Base-by-base conservation (phyloP, 208 protist genomes). In the Wallacemonas sp. region DNA sequence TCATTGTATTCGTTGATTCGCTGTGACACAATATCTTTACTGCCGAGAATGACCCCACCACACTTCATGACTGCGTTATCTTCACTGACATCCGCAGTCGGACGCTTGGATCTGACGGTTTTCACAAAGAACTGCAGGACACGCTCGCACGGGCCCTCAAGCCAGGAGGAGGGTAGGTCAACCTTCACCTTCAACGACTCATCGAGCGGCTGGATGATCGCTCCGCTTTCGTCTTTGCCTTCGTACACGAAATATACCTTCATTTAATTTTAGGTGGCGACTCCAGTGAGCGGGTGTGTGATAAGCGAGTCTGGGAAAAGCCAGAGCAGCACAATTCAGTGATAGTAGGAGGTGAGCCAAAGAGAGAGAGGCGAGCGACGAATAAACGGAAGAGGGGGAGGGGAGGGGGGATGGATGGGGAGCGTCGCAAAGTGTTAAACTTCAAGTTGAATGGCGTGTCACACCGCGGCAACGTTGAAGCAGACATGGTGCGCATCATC, bases 231-330 rank as follows among this genome's bases (percentile, higher is more conserved):
- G 57, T 87, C 72, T 38, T 75, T 82, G 14, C 86, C 86, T 26
- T 92, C 81, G 64, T 92, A 92, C 34, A 88, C 70, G 33, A 85
- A 83, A 49, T 90, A 92, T 0, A 90, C 82, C 66, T 88, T 92
- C 82, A 92, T 92, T n/a, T 8, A 6, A 21, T n/a, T 21, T 9
- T n/a, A n/a, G 17, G 41, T 1, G 11, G n/a, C n/a, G n/a, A n/a
- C n/a, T n/a, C n/a, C n/a, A n/a, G n/a, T n/a, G n/a, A n/a, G n/a
- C n/a, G n/a, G n/a, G n/a, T n/a, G n/a, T 14, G 36, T 41, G 9
- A 41, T 14, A 41, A 41, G 36, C 14, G 36, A 14, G 14, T 17
- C 47, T 11, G 17, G 47, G 24, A 4, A 3, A 26, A 6, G 19
- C 0, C 0, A 23, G 44, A 49, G 26, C 17, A 32, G 17, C 9